phyloP scores from a whole-genome alignment of 1,284 basidiomycete genomes.

The Kalmanozyma brasiliensis region DNA sequence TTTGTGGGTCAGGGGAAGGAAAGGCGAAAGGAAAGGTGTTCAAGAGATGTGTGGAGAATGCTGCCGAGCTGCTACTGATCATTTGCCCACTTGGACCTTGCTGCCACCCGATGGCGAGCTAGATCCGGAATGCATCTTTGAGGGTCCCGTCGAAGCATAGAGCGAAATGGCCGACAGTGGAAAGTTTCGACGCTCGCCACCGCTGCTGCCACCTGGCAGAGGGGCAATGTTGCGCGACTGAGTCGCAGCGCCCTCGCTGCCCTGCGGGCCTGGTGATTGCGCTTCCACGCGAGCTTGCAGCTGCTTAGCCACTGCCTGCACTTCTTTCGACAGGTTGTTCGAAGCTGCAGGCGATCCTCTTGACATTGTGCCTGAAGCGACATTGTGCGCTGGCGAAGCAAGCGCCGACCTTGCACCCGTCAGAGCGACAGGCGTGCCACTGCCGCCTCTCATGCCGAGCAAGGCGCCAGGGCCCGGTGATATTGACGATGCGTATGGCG shows the following conservation, averaged over 20 bases:
- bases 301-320: constrained; percentile 43
- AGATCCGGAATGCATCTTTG: constrained; percentile 24
- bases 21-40: too few species aligned
- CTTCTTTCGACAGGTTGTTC: constrained; percentile 38
- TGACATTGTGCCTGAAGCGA: constrained; percentile 2
- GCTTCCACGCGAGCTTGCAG: constrained; percentile 46
- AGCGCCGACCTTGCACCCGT: constrained; percentile 7
- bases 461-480: constrained; percentile 21
- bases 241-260: neutral
- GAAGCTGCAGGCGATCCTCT: constrained; percentile 14
- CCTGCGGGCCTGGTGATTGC: constrained; percentile 26
- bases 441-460: constrained; percentile 5
- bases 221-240: constrained; percentile 15
- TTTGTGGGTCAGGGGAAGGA: neutral
- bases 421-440: constrained; percentile 4
- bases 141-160: constrained; percentile 33
- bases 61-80: neutral
- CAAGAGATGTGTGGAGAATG: neutral
- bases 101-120: constrained; percentile 11
- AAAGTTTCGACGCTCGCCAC: constrained; percentile 36
- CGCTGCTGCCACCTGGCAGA: constrained; percentile 16
- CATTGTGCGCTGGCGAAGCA: neutral
- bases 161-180: constrained; percentile 42
- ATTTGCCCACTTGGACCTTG: constrained; percentile 26
- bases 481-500: constrained; percentile 17